These are phyloP conservation scores for Xylaria sp. DNA, from an alignment of 2,329 filamentous ascomycete genomes.

Conservation along the genomic window DNA sequence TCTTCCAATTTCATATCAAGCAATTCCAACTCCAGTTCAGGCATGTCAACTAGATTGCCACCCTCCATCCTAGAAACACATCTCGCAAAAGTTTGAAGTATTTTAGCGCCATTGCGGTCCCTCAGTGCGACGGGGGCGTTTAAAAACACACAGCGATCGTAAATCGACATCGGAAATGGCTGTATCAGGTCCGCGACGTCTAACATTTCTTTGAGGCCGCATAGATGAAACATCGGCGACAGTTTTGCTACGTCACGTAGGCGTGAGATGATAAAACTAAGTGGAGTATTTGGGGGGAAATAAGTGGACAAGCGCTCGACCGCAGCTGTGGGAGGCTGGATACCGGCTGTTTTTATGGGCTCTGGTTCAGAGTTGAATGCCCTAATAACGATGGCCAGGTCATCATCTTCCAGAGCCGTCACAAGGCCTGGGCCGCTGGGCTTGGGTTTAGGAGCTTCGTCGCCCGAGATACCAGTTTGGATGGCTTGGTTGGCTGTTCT, in stretches of 20 bases:
- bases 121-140: conserved; percentile 73
- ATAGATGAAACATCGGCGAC: conserved; percentile 76
- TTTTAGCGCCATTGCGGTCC: conserved; percentile 57
- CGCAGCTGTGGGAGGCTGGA: conserved; percentile 76
- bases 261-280: conserved; percentile 83
- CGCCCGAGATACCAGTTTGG: conserved; percentile 36
- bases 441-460: conserved; percentile 39
- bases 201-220: conserved; percentile 70
- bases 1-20: conserved; percentile 71
- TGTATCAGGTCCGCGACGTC: conserved; percentile 80
- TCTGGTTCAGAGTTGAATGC: conserved; percentile 73
- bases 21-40: conserved; percentile 75
- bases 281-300: conserved; percentile 82
- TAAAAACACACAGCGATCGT: conserved; percentile 81
- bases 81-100: conserved; percentile 72
- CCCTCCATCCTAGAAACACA: conserved; percentile 75
- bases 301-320: conserved; percentile 80
- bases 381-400: conserved; percentile 70
- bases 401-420: conserved; percentile 78
- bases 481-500: conserved; percentile 73
- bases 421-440: conserved; percentile 70
- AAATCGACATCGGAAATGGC: conserved; percentile 72
- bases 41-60: conserved; percentile 77
- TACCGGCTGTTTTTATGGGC: conserved; percentile 75
- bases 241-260: conserved; percentile 75